Percentiles rank a stretch among this genome's conserved stretches.
phyloP scores from a whole-genome alignment of 1,284 basidiomycete species.

The Volvariella surrecta region DNA sequence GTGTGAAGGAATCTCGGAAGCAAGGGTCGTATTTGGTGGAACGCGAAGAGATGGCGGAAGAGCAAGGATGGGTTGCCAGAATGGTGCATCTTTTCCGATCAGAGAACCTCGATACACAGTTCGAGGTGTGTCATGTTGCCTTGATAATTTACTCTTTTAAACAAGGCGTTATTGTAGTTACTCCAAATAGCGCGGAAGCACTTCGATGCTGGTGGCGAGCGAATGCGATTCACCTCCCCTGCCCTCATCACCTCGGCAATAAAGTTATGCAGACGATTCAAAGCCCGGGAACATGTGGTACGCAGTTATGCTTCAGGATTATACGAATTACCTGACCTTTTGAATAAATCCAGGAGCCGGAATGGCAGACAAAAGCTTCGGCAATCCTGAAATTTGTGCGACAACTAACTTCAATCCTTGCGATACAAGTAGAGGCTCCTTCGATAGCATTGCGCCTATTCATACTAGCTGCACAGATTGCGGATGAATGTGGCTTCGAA shows the following conservation, averaged over 20 bases:
- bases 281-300: slow-evolving; percentile 62
- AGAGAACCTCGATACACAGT: slow-evolving; percentile 78
- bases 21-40: slow-evolving; percentile 54
- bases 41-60: slow-evolving; percentile 86
- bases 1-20: slow-evolving; percentile 43
- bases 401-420: slow-evolving; percentile 84
- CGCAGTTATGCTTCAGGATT: slow-evolving; percentile 13
- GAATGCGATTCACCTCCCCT: slow-evolving; percentile 92
- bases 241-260: slow-evolving; percentile 87
- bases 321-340: slow-evolving; percentile 5
- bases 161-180: slow-evolving; percentile 40
- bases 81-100: slow-evolving; percentile 92
- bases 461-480: slow-evolving; percentile 88
- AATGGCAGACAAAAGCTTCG: slow-evolving; percentile 78
- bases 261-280: slow-evolving; percentile 85
- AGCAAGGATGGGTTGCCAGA: slow-evolving; percentile 94
- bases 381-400: slow-evolving; percentile 88
- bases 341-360: slow-evolving; percentile 47
- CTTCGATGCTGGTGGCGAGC: slow-evolving; percentile 85
- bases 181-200: slow-evolving; percentile 83
- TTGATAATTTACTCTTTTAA: background rate
- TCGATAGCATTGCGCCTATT: slow-evolving; percentile 85
- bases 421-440: slow-evolving; percentile 86
- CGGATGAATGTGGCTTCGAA: slow-evolving; percentile 89
- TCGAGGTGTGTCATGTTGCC: slow-evolving; percentile 51